phyloP scores from a whole-genome alignment of 140 eudicot species.

The Bidens hawaiensis region DNA sequence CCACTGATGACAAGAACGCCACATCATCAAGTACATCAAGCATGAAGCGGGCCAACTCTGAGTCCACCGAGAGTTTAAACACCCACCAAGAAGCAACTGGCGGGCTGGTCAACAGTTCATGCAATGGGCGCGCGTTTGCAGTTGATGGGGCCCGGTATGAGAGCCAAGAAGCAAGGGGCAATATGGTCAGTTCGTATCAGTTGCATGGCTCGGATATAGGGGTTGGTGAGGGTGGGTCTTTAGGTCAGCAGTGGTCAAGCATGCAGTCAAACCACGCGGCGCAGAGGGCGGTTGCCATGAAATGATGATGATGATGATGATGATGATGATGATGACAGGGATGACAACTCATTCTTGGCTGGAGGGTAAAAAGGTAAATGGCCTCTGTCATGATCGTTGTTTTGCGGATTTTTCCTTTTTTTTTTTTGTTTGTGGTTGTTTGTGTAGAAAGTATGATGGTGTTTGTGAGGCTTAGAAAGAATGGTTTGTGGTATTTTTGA shows the following conservation, averaged over 20 bases:
- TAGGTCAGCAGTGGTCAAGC: slow-evolving; percentile 46
- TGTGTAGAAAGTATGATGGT: slow-evolving; percentile 27
- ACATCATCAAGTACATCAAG: slow-evolving; percentile 44
- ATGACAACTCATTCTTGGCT: slow-evolving; percentile 54
- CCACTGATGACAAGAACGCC: slow-evolving; percentile 24
- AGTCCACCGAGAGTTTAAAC: slow-evolving; percentile 26
- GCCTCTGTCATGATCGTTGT: neutral
- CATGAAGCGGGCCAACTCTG: slow-evolving; percentile 34
- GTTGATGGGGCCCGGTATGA: slow-evolving; percentile 28
- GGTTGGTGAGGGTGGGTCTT: slow-evolving; percentile 33
- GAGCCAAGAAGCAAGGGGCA: slow-evolving; percentile 33
- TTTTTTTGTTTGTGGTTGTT: too few species aligned
- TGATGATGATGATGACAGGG: neutral
- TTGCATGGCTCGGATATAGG: slow-evolving; percentile 18
- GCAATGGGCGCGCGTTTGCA: slow-evolving; percentile 23
- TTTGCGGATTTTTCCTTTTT: slow-evolving; percentile 19
- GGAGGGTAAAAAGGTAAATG: slow-evolving; percentile 25
- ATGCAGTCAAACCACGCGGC: slow-evolving; percentile 36
- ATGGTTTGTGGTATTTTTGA: slow-evolving; percentile 13
- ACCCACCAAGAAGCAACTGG: slow-evolving; percentile 35
- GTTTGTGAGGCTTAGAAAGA: slow-evolving; percentile 23
- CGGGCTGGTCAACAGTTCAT: slow-evolving; percentile 21
- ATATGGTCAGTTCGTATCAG: slow-evolving; percentile 16
- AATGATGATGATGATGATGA: slow-evolving; percentile 39
- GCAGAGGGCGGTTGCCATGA: slow-evolving; percentile 58